phyloP scores from a whole-genome alignment of 2,329 filamentous ascomycete genomes.

The Scedosporium dehoogii region DNA sequence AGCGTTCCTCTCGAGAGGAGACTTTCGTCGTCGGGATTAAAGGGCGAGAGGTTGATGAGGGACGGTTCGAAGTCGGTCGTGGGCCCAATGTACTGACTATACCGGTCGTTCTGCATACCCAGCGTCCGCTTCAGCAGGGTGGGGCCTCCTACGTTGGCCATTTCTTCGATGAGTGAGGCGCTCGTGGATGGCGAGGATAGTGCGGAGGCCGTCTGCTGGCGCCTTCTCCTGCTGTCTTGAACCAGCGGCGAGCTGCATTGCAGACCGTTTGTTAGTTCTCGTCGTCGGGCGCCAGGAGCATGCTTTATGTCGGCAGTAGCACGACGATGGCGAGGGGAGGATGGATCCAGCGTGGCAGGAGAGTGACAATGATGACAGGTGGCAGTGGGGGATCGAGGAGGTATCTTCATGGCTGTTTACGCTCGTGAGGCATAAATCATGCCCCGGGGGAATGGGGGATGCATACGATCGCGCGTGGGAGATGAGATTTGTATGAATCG shows the following conservation, averaged over 20 bases:
- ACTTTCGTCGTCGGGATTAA: slow-evolving; percentile 74
- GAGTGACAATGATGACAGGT: slow-evolving; percentile 4
- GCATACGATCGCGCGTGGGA: background rate
- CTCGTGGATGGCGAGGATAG: slow-evolving; percentile 52
- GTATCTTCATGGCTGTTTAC: slow-evolving; percentile 1
- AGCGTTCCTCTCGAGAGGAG: slow-evolving; percentile 58
- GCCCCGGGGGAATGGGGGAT: background rate
- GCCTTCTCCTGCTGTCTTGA: slow-evolving; percentile 39
- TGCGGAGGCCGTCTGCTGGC: slow-evolving; percentile 41
- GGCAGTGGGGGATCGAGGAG: background rate
- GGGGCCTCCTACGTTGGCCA: slow-evolving; percentile 59
- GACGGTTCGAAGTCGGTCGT: slow-evolving; percentile 77
- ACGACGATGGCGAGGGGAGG: slow-evolving; percentile 8
- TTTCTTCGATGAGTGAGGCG: slow-evolving; percentile 56
- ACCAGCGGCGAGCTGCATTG: slow-evolving; percentile 45
- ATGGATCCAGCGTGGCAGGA: slow-evolving; percentile 10
- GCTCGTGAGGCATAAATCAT: background rate
- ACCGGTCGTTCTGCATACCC: slow-evolving; percentile 67
- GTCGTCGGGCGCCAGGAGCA: slow-evolving; percentile 3
- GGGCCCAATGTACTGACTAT: slow-evolving; percentile 73
- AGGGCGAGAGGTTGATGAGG: slow-evolving; percentile 71
- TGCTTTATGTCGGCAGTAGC: background rate
- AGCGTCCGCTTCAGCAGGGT: slow-evolving; percentile 59
- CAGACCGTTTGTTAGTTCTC: slow-evolving; percentile 40
- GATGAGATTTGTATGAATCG: background rate